A percentile compares a stretch with the other conserved stretches of the same genome.
Evolutionary conservation across 768 basidiomycete genomes (phyloP).

Genomic region (Panellus pusillus): DNA sequence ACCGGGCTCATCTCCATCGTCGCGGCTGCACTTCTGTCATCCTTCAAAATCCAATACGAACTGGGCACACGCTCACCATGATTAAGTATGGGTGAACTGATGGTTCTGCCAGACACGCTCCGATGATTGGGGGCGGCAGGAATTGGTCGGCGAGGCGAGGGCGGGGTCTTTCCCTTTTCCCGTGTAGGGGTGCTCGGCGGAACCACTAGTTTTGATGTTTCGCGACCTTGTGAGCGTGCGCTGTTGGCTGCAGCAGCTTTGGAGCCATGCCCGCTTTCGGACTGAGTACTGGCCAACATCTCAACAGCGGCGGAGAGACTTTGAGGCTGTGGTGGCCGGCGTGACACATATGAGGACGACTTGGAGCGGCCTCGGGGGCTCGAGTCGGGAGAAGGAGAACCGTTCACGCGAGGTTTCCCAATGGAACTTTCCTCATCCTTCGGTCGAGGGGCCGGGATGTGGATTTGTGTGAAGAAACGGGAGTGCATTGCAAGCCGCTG

Average conservation of each 20-base stretch:
- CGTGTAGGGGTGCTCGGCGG: constrained; percentile 31
- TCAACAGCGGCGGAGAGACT: constrained; percentile 74
- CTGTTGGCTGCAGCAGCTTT: constrained; percentile 21
- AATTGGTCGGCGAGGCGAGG: constrained; percentile 47
- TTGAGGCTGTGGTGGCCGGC: constrained; percentile 60
- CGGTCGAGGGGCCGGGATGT: constrained; percentile 29
- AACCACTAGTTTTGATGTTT: constrained; percentile 26
- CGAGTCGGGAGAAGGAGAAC: constrained; percentile 34
- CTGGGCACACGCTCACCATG: constrained; percentile 46
- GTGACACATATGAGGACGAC: constrained; percentile 54
- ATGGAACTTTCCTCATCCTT: constrained; percentile 37
- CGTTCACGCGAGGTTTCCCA: constrained; percentile 30
- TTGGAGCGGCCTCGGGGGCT: constrained; percentile 51
- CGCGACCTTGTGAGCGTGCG: constrained; percentile 4
- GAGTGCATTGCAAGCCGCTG: no score
- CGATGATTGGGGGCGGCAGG: constrained; percentile 41
- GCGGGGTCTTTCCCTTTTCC: constrained; percentile 30
- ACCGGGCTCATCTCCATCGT: constrained; percentile 76
- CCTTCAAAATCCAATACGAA: constrained; percentile 15
- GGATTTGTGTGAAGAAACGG: constrained; percentile 47
- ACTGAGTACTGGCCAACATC: constrained; percentile 50
- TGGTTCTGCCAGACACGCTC: constrained; percentile 54
- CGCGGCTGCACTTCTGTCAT: constrained; percentile 45
- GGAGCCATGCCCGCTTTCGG: constrained; percentile 39
- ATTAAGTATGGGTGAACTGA: constrained; percentile 70